Evolutionary conservation across 257 asterid species (phyloP), one percentile per base, ranked within the genome.

Genomic region (Jasminum sambac): DNA sequence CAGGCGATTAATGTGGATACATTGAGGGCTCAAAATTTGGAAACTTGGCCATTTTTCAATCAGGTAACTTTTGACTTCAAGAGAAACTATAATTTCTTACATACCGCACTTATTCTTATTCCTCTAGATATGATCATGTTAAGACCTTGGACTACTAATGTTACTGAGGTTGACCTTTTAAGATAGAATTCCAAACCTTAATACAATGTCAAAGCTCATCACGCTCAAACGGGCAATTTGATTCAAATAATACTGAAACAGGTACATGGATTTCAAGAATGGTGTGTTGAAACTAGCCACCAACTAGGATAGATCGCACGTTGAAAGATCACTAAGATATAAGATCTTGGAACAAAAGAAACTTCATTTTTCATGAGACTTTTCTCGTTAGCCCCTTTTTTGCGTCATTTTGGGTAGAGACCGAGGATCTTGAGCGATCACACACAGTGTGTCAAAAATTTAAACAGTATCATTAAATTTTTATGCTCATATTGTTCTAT

Each of bases 41-140:
- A 88, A 80, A 85, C 95, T 38, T 88, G 95, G 91, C 95, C 95
- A 44, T 88, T 82, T 73, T 88, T 85, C 84, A 88, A 88, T 63
- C 91, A 88, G 91, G 95, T 88, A 63, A 70, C 3, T 19, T 5
- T 48, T 44, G 48, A 64, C 59, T 40, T 65, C 46, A 55, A 4
- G 19, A 9, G n/a, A 40, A 50, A 34, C 24, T 19, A 21, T 60
- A 8, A n/a, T 43, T 50, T 64, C 39, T 2, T 50, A 13, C 4
- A 30, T 8, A 14, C 2, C 26, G n/a, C n/a, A n/a, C n/a, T n/a
- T n/a, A 60, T 8, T 34, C 52, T 76, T 61, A 11, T 58, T 48
- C 24, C 44, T 39, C 46, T 69, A 50, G 6, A 68, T 43, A 65
- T 38, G 48, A 58, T 14, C 23, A 11, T 74, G 38, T 23, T 74